Base-by-base conservation (phyloP, 1,284 basidiomycete genomes). In the Tylopilus orsonianus region DNA sequence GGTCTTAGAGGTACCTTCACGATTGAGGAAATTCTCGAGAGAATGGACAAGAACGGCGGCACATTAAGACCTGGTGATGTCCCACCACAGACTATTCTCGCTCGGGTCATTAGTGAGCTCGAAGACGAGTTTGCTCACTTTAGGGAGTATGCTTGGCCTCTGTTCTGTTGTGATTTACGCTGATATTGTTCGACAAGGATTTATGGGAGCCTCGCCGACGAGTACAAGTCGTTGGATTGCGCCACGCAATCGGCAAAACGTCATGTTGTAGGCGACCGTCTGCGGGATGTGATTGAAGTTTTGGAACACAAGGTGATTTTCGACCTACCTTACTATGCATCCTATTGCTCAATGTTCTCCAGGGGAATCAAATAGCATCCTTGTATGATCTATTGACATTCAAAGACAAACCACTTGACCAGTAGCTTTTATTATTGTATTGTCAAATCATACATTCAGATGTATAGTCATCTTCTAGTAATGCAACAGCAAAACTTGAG, bases 61-160 rank as follows among this genome's bases (percentile, higher is more conserved):
- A 55, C 49, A 3, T 39, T 67, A 26, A 52, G 48, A 48, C 47
- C 48, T 27, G 47, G 46, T 19, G 60, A 56, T 22, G 50, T 90
- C 2, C 91, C 90, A 2, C 87, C 90, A 16, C 90, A 93, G 68
- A 93, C 90, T 0, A 81, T 93, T 4, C 76, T 94, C 6, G 75
- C 82, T 23, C 75, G 87, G 13, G 89, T 94, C 22, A 73, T 94
- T 34, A 64, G 83, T 48, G 92, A 94, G 69, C 75, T 95, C 10
- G 92, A 95, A 64, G 91, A 92, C 58, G 93, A 95, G 64, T 94
- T 93, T 62, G 80, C 79, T 18, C 92, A 94, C 71, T 93, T 91
- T 67, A 93, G 90, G 69, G 81, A 85, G 91, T 93, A 56, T 43
- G 79, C 69, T 32, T 41, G 27, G 18, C 22, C 22, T 22, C 34